Evolutionary conservation across 2,329 filamentous ascomycete genomes (phyloP), one percentile per base, ranked within the genome.

Genomic region (Talaromyces sp.): DNA sequence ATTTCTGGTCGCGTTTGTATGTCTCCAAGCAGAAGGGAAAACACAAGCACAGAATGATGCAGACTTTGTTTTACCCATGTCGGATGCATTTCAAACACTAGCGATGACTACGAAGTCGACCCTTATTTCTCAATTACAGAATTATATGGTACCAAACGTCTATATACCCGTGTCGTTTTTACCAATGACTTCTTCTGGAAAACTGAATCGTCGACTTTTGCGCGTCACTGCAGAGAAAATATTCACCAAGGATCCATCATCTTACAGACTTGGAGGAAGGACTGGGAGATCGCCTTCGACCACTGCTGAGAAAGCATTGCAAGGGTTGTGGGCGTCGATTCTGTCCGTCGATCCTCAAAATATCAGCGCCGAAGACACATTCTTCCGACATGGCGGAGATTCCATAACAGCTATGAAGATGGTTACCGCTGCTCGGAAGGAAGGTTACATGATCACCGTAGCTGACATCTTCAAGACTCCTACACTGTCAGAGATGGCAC

Each of bases 11-110:
- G 60, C 57, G 7, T 58, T 62, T 32, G 32, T 62, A 26, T 62
- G 57, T 24, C 54, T 62, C 19, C 21, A 59, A 21, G 54, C n/a
- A 1, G 56, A 58, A 29, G 57, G 27, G 21, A 61, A 35, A 19
- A 55, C 38, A 27, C 56, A 76, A 73, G 62, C 66, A 72, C 56
- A 70, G 75, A 57, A 51, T 10, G 59, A 61, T 31, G 62, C 69
- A 67, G 60, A 62, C 29, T 58, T 59, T 27, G 46, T 58, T 11
- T 17, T 62, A 17, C 32, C 57, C 10, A 62, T 59, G 60, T 50
- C 56, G 2, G 43, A 38, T 11, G 38, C 27, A 12, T 62, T 62
- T 19, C 60, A 62, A 48, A 29, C 19, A 11, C 35, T 62, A 55
- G 53, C 21, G 2, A 52, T 54, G 56, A 48, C 14, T 17, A 46